These are phyloP conservation scores for Leptomonas seymouri DNA, from an alignment of 208 protist genomes.

Conservation along the genomic window DNA sequence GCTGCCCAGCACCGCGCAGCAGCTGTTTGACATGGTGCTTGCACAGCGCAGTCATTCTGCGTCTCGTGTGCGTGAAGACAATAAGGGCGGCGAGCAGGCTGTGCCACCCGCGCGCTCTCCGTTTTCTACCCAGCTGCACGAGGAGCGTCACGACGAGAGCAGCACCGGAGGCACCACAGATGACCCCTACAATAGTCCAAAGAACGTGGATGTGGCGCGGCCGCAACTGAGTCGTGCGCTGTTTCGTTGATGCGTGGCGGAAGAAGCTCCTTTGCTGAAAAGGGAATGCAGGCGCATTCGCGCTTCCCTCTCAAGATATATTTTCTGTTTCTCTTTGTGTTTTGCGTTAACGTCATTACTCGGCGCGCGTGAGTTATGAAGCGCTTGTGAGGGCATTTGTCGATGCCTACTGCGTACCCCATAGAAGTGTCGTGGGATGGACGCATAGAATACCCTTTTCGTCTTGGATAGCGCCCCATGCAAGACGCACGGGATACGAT, in stretches of 20 bases:
- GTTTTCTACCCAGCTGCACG: slow-evolving; percentile 10
- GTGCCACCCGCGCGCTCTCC: slow-evolving; percentile 14
- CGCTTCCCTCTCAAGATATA: too few relatives aligned
- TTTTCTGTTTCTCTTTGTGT: too few relatives aligned
- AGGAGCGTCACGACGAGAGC: neutral
- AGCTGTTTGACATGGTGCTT: slow-evolving; percentile 32
- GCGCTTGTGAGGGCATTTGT: too few relatives aligned
- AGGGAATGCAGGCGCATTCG: neutral
- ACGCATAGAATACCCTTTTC: neutral
- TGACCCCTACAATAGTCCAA: neutral
- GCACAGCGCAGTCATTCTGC: slow-evolving; percentile 12
- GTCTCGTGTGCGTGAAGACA: neutral
- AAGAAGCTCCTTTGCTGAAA: neutral
- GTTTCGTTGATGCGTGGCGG: slow-evolving; percentile 9
- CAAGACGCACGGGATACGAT: too few relatives aligned
- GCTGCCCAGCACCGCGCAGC: slow-evolving; percentile 18
- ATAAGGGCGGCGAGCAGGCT: slow-evolving; percentile 1
- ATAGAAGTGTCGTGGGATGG: neutral
- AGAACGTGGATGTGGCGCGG: neutral
- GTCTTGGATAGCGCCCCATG: too few relatives aligned
- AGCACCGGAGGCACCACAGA: slow-evolving; percentile 1
- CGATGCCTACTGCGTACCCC: neutral
- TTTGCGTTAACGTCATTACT: too few relatives aligned
- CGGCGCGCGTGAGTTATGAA: too few relatives aligned
- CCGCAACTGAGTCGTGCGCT: slow-evolving; percentile 26